phyloP scores from a whole-genome alignment of 1,139 yeast species.

The Yamadazyma blattariae region DNA sequence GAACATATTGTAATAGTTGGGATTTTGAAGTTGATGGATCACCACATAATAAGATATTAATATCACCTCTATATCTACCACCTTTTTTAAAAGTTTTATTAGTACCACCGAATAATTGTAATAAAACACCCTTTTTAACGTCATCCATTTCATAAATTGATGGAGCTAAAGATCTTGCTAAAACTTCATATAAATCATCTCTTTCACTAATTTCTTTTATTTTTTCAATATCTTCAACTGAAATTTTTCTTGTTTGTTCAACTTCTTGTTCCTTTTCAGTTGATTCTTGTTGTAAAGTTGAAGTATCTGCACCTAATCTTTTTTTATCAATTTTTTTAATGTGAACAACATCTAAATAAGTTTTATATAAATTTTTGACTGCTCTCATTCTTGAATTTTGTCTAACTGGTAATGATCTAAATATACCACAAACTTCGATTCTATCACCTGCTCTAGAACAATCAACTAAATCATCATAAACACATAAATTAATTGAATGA shows the following conservation, averaged over 20 bases:
- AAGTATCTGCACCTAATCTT: conserved; percentile 75
- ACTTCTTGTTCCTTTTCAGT: conserved; percentile 62
- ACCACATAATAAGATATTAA: conserved; percentile 88
- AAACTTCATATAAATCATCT: conserved; percentile 79
- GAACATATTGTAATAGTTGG: conserved; percentile 89
- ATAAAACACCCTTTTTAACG: conserved; percentile 88
- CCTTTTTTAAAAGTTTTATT: conserved; percentile 87
- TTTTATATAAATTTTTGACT: conserved; percentile 79
- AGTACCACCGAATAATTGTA: conserved; percentile 94
- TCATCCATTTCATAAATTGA: conserved; percentile 95
- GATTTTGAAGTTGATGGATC: conserved; percentile 98
- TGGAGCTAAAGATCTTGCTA: conserved; percentile 92
- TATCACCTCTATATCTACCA: conserved; percentile 94
- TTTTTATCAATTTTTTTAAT: conserved; percentile 81
- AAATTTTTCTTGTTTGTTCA: conserved; percentile 68
- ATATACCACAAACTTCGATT: conserved; percentile 92
- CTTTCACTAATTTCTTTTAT: conserved; percentile 64
- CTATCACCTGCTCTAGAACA: conserved; percentile 96
- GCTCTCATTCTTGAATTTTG: conserved; percentile 85
- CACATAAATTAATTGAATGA: conserved; percentile 90
- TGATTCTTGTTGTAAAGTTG: conserved; percentile 52
- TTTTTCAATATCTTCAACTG: conserved; percentile 64
- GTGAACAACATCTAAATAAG: conserved; percentile 92
- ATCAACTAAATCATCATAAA: conserved; percentile 94
- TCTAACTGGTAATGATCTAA: conserved; percentile 88